Conservation (phyloP, 805 yeast genomes). For the Candida sakaeoensis region DNA sequence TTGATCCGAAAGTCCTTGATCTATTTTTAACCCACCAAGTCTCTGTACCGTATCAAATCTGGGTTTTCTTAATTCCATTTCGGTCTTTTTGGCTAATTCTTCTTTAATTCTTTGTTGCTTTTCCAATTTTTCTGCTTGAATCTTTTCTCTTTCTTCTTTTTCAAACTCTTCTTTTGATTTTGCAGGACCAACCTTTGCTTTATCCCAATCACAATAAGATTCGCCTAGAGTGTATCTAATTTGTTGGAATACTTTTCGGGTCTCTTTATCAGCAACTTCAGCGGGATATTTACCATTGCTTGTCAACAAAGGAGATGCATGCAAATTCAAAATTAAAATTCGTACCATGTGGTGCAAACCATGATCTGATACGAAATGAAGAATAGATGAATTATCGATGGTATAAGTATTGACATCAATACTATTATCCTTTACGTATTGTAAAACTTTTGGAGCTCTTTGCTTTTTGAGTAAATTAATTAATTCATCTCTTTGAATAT, state of each 20-base stretch:
- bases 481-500: constrained; percentile 39
- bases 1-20: constrained; percentile 64
- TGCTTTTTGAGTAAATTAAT: constrained; percentile 62
- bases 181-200: constrained; percentile 58
- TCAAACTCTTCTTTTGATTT: constrained; percentile 59
- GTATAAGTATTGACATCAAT: constrained; percentile 46
- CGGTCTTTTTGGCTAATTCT: constrained; percentile 42
- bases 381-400: constrained; percentile 64
- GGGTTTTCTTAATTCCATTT: constrained; percentile 36
- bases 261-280: constrained; percentile 54
- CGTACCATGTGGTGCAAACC: constrained; percentile 67
- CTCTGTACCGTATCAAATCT: constrained; percentile 14
- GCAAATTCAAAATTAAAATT: constrained; percentile 56
- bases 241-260: constrained; percentile 58
- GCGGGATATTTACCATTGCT: constrained; percentile 65
- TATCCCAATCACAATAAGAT: constrained; percentile 61
- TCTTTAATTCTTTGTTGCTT: constrained; percentile 41
- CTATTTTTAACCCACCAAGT: constrained; percentile 38
- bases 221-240: constrained; percentile 71
- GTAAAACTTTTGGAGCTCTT: constrained; percentile 68
- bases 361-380: constrained; percentile 73
- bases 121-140: constrained; percentile 33
- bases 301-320: constrained; percentile 68
- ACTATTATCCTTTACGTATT: constrained; percentile 57
- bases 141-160: constrained; percentile 29